Evolutionary conservation across 768 basidiomycete genomes (phyloP).

Genomic region (Serpula lacrymans): DNA sequence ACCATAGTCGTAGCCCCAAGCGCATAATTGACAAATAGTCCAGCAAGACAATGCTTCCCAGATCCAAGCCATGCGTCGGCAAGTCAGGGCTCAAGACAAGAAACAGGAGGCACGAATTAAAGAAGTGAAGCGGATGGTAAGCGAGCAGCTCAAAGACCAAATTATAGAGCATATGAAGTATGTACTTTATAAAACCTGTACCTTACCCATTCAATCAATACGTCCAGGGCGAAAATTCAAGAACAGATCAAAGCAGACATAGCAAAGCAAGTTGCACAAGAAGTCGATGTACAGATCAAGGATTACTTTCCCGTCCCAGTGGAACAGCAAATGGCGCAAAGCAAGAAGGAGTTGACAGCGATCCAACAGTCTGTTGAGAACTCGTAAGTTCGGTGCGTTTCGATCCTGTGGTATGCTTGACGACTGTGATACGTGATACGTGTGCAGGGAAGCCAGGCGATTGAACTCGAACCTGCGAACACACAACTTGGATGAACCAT

Average conservation of each 20-base stretch:
- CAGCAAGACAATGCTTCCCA: conserved; percentile 17
- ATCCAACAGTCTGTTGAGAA: conserved; percentile 46
- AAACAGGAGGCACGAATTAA: conserved; percentile 17
- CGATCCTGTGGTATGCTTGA: background rate
- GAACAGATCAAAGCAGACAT: conserved; percentile 41
- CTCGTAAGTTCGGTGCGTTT: conserved; percentile 40
- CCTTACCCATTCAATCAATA: conserved; percentile 3
- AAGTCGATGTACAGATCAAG: conserved; percentile 47
- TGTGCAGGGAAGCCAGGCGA: conserved; percentile 44
- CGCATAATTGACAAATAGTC: background rate
- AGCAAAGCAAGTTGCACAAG: conserved; percentile 37
- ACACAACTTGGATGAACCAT: conserved; percentile 39
- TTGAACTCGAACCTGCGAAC: conserved; percentile 41
- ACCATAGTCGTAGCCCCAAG: background rate
- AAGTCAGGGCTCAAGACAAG: conserved; percentile 19
- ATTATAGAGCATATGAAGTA: conserved; percentile 31
- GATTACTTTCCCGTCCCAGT: conserved; percentile 48
- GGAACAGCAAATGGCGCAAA: conserved; percentile 41
- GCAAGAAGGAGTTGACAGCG: conserved; percentile 38
- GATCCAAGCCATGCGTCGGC: conserved; percentile 17
- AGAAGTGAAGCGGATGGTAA: conserved; percentile 26
- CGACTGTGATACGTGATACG: background rate
- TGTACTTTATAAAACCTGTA: conserved; percentile 10
- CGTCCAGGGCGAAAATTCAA: conserved; percentile 32
- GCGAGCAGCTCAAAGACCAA: conserved; percentile 21